A percentile compares a stretch with the other conserved stretches of the same genome.
phyloP scores from a whole-genome alignment of 768 basidiomycete species.

The Trametes cubensis region DNA sequence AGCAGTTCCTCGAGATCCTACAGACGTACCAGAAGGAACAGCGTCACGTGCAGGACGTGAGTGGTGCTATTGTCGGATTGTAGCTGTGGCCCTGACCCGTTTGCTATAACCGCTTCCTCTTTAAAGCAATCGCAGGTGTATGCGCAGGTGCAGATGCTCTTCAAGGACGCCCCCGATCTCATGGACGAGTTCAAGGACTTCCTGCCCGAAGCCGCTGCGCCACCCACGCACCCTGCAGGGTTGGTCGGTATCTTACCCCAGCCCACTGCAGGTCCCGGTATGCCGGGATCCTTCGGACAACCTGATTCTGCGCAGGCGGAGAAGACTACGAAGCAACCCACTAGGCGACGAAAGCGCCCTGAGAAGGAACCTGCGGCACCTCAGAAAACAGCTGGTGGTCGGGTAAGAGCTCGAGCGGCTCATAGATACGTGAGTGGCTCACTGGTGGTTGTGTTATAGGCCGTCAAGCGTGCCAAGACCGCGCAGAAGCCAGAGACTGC shows the following conservation, averaged over 20 bases:
- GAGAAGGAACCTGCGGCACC: slow-evolving; percentile 73
- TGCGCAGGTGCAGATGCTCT: slow-evolving; percentile 76
- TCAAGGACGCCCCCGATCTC: slow-evolving; percentile 81
- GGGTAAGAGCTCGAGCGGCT: slow-evolving; percentile 42
- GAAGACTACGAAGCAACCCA: slow-evolving; percentile 44
- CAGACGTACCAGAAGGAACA: slow-evolving; percentile 86
- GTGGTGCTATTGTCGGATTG: slow-evolving; percentile 33
- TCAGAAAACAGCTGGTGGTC: slow-evolving; percentile 49
- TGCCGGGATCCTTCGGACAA: slow-evolving; percentile 33
- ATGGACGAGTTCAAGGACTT: slow-evolving; percentile 83
- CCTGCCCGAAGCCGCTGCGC: slow-evolving; percentile 63
- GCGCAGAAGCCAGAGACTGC: slow-evolving; percentile 63
- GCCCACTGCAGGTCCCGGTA: slow-evolving; percentile 40
- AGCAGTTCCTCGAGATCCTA: slow-evolving; percentile 85
- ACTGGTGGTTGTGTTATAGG: slow-evolving; percentile 36
- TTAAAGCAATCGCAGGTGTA: slow-evolving; percentile 67
- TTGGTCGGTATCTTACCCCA: slow-evolving; percentile 56
- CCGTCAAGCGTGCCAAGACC: slow-evolving; percentile 60
- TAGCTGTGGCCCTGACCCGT: background rate
- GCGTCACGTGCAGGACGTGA: slow-evolving; percentile 68
- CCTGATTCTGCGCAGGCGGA: slow-evolving; percentile 35
- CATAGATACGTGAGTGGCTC: background rate
- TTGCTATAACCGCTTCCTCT: background rate
- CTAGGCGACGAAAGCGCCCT: slow-evolving; percentile 63
- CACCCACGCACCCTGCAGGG: slow-evolving; percentile 42